phyloP scores from a whole-genome alignment of 2,329 filamentous ascomycete species.

The Cercospora sp. region DNA sequence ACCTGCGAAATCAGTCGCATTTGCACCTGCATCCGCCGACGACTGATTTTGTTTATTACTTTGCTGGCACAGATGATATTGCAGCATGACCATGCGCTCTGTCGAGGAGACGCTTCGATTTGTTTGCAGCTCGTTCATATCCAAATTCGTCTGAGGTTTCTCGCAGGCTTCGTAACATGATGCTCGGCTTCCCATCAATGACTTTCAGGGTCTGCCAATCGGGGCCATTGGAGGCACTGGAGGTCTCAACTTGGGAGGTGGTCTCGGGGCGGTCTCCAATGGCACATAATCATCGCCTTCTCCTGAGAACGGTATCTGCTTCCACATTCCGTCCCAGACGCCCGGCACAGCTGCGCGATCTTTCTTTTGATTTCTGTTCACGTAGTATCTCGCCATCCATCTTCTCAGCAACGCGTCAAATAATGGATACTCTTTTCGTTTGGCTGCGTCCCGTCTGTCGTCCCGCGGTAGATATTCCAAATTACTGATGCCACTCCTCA shows the following conservation, averaged over 20 bases:
- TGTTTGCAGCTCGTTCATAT: neutral
- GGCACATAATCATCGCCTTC: neutral
- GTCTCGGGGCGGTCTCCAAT: neutral
- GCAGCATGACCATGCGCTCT: neutral
- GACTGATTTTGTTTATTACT: neutral
- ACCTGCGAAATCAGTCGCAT: neutral
- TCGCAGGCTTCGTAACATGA: neutral
- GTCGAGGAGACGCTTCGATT: neutral
- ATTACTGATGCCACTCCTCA: conserved; percentile 30
- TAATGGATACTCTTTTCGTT: neutral
- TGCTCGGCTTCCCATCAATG: neutral
- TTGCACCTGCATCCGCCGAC: neutral
- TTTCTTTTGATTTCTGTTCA: conserved; percentile 24
- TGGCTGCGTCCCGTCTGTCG: neutral
- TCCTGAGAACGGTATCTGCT: conserved; percentile 29
- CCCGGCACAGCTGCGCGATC: conserved; percentile 30
- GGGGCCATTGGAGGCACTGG: neutral
- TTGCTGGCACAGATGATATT: neutral
- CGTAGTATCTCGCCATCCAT: conserved; percentile 30
- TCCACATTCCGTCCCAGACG: conserved; percentile 36
- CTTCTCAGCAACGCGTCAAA: conserved; percentile 15
- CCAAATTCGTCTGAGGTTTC: neutral
- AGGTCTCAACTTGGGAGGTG: neutral
- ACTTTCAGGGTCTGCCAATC: neutral
- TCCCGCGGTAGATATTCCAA: conserved; percentile 33